phyloP scores from a whole-genome alignment of 163 green algal genomes.

The Chloromonas sp. region DNA sequence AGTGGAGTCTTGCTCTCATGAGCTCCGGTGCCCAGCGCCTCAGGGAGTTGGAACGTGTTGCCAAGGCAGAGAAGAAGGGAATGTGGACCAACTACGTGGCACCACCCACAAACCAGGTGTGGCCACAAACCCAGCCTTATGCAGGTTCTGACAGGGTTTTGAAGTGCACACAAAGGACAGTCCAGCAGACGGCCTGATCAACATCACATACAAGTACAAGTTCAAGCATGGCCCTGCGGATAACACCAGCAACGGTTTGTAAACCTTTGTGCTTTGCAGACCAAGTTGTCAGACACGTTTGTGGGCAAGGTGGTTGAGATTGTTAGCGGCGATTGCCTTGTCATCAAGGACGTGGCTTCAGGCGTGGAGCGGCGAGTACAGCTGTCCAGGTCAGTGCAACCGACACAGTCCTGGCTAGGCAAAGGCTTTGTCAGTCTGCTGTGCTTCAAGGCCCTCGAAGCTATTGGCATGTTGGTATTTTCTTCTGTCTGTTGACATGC shows the following conservation, averaged over 20 bases:
- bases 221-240: too few species aligned
- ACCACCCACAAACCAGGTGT: conserved; percentile 24
- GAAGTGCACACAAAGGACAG: too few species aligned
- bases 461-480: too few species aligned
- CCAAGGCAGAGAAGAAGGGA: conserved; percentile 62
- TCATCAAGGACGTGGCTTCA: conserved; percentile 54
- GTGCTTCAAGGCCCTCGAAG: too few species aligned
- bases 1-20: conserved; percentile 85
- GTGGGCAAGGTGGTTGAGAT: conserved; percentile 75
- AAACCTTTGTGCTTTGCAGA: conserved; percentile 3
- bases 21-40: conserved; percentile 55
- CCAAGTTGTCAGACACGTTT: conserved; percentile 41
- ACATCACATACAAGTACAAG: too few species aligned
- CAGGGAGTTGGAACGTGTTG: conserved; percentile 69
- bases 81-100: conserved; percentile 86
- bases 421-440: too few species aligned
- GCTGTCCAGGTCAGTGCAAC: conserved; percentile 57
- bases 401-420: too few species aligned
- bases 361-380: conserved; percentile 73
- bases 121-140: too few species aligned
- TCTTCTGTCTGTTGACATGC: too few species aligned
- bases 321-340: conserved; percentile 83
- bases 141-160: too few species aligned
- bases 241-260: too few species aligned
- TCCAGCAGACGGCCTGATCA: too few species aligned